phyloP scores from a whole-genome alignment of 2,329 filamentous ascomycete genomes.

The Fusarium brachygibbosum region DNA sequence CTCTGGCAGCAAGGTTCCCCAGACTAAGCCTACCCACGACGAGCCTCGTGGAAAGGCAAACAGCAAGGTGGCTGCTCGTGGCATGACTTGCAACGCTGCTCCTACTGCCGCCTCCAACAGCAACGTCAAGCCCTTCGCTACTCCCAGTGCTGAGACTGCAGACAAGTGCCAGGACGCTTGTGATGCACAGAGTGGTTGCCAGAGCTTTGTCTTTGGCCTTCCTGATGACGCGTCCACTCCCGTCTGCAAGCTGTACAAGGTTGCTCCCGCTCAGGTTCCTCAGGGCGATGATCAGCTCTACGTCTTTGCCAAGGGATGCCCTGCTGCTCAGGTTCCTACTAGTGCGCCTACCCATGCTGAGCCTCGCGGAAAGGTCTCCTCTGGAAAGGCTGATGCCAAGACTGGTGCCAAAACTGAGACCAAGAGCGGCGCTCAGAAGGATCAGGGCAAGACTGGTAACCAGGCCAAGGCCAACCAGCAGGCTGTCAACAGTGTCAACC shows the following conservation, averaged over 20 bases:
- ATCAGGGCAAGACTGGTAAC: background rate
- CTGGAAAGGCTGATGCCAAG: background rate
- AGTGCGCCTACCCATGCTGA: constrained; percentile 5
- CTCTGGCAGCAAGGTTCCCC: constrained; percentile 3
- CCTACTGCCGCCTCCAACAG: constrained; percentile 1
- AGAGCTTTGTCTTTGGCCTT: constrained; percentile 29
- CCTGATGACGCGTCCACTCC: constrained; percentile 12
- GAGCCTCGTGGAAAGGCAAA: constrained; percentile 3
- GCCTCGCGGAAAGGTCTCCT: constrained; percentile 3
- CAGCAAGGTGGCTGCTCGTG: background rate
- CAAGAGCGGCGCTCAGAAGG: too few relatives aligned
- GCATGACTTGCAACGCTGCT: constrained; percentile 8
- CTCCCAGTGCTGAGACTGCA: constrained; percentile 14
- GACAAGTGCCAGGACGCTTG: constrained; percentile 25
- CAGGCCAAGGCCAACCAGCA: background rate
- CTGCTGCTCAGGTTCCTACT: constrained; percentile 5
- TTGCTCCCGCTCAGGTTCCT: constrained; percentile 18
- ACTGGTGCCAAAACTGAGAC: background rate
- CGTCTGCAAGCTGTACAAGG: constrained; percentile 25
- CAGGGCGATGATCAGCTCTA: constrained; percentile 11
- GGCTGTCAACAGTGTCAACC: background rate
- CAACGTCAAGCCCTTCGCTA: constrained; percentile 21
- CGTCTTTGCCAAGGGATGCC: constrained; percentile 24
- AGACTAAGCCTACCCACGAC: constrained; percentile 15
- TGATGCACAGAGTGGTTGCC: constrained; percentile 3